phyloP scores from a whole-genome alignment of 1,284 basidiomycete genomes.

The Cryptococcus floricola region DNA sequence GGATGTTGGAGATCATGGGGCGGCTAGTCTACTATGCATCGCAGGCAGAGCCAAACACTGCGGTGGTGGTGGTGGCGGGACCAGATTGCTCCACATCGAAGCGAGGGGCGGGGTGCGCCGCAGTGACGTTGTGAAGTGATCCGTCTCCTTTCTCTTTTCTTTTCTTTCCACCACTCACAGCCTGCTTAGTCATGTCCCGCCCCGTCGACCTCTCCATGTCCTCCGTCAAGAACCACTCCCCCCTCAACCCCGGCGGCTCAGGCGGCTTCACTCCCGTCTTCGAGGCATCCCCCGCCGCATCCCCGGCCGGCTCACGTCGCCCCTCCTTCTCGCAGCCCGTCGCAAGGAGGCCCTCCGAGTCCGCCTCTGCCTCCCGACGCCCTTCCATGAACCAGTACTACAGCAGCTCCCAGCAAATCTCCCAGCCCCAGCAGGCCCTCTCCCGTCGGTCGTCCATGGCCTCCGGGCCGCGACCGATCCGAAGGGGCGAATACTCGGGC shows the following conservation, averaged over 20 bases:
- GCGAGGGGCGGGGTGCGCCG: not conserved
- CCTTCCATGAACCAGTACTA: slow-evolving; percentile 5
- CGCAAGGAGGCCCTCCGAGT: slow-evolving; percentile 15
- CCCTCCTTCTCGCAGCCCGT: slow-evolving; percentile 18
- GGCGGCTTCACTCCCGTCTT: slow-evolving; percentile 8
- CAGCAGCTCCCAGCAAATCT: not conserved
- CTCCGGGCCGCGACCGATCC: slow-evolving; percentile 40
- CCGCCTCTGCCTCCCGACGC: slow-evolving; percentile 6
- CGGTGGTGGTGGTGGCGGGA: no score
- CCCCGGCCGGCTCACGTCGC: slow-evolving; percentile 21
- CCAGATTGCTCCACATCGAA: no score
- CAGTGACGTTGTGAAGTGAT: not conserved
- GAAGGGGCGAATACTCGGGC: slow-evolving; percentile 35
- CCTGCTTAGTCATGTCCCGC: slow-evolving; percentile 8
- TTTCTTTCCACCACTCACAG: not conserved
- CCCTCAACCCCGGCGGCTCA: slow-evolving; percentile 2
- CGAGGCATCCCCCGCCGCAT: slow-evolving; percentile 16
- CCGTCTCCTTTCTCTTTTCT: not conserved
- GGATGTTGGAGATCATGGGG: not conserved
- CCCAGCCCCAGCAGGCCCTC: slow-evolving; percentile 8
- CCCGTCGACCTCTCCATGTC: slow-evolving; percentile 15
- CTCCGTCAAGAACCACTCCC: slow-evolving; percentile 10
- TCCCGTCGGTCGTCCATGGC: slow-evolving; percentile 34
- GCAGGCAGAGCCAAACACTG: no score
- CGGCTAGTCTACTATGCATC: no score